Conservation (phyloP, 202 grass and related monocot genomes). For the Miscanthus sacchariflorus region DNA sequence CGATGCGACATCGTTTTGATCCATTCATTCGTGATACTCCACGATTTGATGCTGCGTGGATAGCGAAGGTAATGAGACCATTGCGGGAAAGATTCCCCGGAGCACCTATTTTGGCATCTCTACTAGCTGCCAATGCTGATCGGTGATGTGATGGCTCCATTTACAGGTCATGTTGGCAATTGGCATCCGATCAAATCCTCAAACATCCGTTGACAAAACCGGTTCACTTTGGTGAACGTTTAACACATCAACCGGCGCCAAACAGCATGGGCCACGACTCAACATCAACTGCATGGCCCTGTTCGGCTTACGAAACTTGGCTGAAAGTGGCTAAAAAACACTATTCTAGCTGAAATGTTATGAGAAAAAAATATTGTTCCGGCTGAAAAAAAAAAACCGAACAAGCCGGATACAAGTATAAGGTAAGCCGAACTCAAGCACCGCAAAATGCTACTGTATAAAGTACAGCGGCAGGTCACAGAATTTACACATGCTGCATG, state of each 20-base stretch:
- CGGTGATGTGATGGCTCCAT: not conserved
- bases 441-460: not conserved
- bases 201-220: not conserved
- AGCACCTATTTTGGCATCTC: not conserved
- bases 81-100: not conserved
- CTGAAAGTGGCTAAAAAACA: no score
- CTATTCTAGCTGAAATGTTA: no score
- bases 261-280: not conserved
- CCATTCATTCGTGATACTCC: not conserved
- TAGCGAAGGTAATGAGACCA: not conserved
- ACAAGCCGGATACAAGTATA: no score
- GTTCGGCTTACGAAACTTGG: no score
- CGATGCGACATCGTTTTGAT: not conserved
- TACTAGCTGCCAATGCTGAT: not conserved
- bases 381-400: no score
- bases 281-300: no score
- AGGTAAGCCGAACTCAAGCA: no score
- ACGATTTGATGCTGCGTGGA: not conserved
- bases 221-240: no score
- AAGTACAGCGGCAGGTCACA: slow-evolving; percentile 14
- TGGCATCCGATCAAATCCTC: not conserved
- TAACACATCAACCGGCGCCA: not conserved
- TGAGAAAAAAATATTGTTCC: no score
- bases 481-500: slow-evolving; percentile 32
- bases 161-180: not conserved